Conservation (phyloP, 2,329 filamentous ascomycete species). For the Fusarium mundagurra region DNA sequence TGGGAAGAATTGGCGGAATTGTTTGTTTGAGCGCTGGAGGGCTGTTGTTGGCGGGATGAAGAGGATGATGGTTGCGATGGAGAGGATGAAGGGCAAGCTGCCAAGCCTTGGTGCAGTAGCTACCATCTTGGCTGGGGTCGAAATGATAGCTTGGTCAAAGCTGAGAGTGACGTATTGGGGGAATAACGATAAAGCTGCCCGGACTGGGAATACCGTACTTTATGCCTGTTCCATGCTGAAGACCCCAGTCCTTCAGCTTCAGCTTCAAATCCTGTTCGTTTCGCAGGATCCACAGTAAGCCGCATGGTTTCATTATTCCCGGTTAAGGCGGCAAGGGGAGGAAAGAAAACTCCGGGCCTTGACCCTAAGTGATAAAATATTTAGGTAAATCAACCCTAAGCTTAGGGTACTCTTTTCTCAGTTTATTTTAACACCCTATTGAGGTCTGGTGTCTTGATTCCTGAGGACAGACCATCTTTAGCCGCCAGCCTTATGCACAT, state of each 20-base stretch:
- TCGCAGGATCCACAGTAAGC: not conserved
- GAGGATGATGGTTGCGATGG: not conserved
- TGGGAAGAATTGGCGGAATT: conserved; percentile 33
- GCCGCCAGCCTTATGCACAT: not conserved
- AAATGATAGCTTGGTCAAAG: not conserved
- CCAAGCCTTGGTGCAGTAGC: not conserved
- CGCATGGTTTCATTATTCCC: rapidly evolving
- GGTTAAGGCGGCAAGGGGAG: no score
- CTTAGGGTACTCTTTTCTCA: no score
- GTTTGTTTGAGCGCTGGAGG: conserved; percentile 8
- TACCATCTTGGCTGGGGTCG: not conserved
- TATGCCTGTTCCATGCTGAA: not conserved
- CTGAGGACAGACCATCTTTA: no score
- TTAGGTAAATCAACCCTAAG: no score
- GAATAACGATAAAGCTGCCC: not conserved
- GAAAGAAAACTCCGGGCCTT: no score
- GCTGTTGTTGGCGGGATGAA: not conserved
- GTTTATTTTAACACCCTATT: no score
- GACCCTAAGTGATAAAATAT: no score
- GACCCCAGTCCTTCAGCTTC: not conserved
- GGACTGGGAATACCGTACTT: not conserved
- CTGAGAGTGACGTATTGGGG: not conserved
- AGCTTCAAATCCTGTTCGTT: not conserved
- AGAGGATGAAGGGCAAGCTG: not conserved
- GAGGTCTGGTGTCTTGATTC: no score